Percentiles rank a stretch among this genome's conserved stretches.
phyloP scores from a whole-genome alignment of 164 flowering plant genomes.

The Vitis cinerea region DNA sequence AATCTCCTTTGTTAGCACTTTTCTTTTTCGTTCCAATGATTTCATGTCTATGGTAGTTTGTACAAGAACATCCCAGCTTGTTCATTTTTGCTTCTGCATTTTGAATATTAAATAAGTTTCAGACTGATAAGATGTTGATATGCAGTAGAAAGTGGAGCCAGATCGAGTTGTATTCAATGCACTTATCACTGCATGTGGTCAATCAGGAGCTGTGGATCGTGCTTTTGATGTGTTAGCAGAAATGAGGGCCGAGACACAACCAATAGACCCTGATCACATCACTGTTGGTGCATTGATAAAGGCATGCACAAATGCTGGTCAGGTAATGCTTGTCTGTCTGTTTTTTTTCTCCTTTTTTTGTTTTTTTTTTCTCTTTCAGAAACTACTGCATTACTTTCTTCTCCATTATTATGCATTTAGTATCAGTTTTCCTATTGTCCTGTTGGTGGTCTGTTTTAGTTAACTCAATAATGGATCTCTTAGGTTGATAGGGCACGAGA shows the following conservation, averaged over 20 bases:
- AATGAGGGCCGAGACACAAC: slow-evolving; percentile 71
- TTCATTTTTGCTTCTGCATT: not conserved
- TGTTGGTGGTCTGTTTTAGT: not conserved
- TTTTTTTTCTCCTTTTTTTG: not conserved
- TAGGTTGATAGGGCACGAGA: slow-evolving; percentile 83
- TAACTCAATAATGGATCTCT: slow-evolving; percentile 6
- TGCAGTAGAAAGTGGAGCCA: slow-evolving; percentile 97
- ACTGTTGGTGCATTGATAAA: slow-evolving; percentile 90
- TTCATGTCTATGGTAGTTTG: slow-evolving; percentile 1
- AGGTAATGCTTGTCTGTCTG: slow-evolving; percentile 41
- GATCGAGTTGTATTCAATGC: slow-evolving; percentile 98
- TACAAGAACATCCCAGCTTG: not conserved
- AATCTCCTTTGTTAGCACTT: not conserved
- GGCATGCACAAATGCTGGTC: slow-evolving; percentile 83
- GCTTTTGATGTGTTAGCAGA: slow-evolving; percentile 97
- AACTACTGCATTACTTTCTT: not conserved
- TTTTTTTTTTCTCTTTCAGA: not conserved
- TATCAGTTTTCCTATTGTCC: no score
- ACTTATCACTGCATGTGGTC: slow-evolving; percentile 95
- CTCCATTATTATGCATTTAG: not conserved
- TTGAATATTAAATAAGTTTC: slow-evolving; percentile 9
- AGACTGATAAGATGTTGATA: slow-evolving; percentile 35
- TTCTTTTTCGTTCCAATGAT: not conserved
- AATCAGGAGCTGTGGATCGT: slow-evolving; percentile 93
- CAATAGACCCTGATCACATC: slow-evolving; percentile 87